phyloP scores from a whole-genome alignment of 441 rosid species.

The Capsella rubella region DNA sequence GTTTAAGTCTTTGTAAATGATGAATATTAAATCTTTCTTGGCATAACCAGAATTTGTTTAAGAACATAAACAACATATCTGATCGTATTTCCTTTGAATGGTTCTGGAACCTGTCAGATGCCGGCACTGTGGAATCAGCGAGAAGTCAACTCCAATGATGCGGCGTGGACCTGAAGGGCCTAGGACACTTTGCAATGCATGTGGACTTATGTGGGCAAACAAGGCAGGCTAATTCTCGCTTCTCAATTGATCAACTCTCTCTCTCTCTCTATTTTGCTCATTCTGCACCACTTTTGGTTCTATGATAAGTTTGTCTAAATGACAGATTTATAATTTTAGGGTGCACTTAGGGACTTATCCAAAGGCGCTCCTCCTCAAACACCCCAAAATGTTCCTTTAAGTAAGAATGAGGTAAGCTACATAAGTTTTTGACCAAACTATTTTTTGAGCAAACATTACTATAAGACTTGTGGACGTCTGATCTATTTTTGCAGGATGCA shows the following conservation, averaged over 20 bases:
- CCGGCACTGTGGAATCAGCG: constrained; percentile 62
- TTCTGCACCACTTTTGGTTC: constrained; percentile 2
- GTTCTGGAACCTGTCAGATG: constrained; percentile 50
- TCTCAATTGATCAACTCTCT: not conserved
- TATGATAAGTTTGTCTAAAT: constrained; percentile 22
- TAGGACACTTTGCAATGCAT: constrained; percentile 74
- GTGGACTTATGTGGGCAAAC: constrained; percentile 79
- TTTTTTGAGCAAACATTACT: constrained; percentile 4
- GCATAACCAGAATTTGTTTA: constrained; percentile 6
- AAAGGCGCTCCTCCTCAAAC: constrained; percentile 50
- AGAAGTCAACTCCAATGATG: constrained; percentile 76
- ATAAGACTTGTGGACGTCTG: constrained; percentile 22
- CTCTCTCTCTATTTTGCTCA: not conserved
- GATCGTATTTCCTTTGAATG: constrained; percentile 6
- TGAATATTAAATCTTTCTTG: not conserved
- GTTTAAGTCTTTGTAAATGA: constrained; percentile 23
- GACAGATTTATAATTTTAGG: constrained; percentile 46
- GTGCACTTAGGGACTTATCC: constrained; percentile 66
- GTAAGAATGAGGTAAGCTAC: constrained; percentile 53
- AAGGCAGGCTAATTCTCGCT: constrained; percentile 51
- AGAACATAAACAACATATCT: constrained; percentile 9
- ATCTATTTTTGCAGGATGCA: constrained; percentile 50
- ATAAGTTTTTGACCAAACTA: not conserved
- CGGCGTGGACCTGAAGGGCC: constrained; percentile 77
- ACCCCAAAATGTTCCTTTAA: constrained; percentile 46